A percentile compares a stretch with the other conserved stretches of the same genome.
Conservation (phyloP, 306 rosid species). For the cucumber (Cucumis sativus) region DNA sequence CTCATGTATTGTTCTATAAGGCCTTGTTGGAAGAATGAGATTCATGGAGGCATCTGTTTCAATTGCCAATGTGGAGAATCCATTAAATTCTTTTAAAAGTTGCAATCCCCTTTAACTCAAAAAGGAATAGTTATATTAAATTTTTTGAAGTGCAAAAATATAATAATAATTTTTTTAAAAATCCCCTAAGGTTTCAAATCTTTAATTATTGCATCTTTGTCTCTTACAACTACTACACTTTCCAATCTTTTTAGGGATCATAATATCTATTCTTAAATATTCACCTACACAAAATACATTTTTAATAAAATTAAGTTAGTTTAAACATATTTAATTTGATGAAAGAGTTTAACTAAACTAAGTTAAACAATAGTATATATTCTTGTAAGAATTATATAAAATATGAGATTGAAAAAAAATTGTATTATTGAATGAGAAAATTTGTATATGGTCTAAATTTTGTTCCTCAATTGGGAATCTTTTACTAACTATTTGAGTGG, state of each 20-base stretch:
- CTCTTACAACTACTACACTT: neutral
- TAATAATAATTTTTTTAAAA: neutral
- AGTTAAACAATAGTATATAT: too few relatives aligned
- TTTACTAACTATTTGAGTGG: neutral
- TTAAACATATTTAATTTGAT: too few relatives aligned
- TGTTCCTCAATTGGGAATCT: neutral
- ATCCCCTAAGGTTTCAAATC: neutral
- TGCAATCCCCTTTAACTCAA: neutral
- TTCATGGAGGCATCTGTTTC: slow-evolving; percentile 5
- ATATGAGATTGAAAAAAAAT: neutral
- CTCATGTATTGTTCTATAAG: neutral
- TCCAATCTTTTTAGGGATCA: neutral
- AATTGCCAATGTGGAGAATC: slow-evolving; percentile 7
- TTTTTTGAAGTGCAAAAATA: neutral
- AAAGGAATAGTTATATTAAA: neutral
- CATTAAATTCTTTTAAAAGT: neutral
- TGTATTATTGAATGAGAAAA: neutral
- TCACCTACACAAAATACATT: neutral
- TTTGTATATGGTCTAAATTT: neutral
- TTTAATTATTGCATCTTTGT: neutral
- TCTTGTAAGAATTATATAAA: too few relatives aligned
- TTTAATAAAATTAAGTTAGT: neutral
- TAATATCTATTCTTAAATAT: neutral
- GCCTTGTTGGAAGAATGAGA: slow-evolving; percentile 6
- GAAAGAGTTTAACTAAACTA: too few relatives aligned